Conservation (phyloP, 352 stramenopile species). For the Pythium angustatum region DNA sequence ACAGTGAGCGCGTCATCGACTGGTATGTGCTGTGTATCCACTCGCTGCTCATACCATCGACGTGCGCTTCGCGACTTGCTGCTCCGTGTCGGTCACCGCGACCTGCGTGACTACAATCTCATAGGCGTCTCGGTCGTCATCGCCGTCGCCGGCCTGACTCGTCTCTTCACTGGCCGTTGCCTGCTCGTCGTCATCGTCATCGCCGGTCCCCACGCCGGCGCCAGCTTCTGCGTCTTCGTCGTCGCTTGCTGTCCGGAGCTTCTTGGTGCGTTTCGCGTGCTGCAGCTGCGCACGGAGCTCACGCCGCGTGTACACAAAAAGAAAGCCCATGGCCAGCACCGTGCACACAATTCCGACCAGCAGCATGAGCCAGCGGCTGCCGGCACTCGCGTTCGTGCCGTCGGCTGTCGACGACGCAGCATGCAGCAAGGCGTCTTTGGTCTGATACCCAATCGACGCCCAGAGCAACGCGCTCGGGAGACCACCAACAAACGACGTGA, state of each 20-base stretch:
- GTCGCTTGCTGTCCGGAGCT: not conserved
- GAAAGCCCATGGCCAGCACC: slow-evolving; percentile 29
- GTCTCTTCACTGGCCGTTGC: slow-evolving; percentile 19
- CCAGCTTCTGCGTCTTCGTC: not conserved
- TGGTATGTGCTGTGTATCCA: not conserved
- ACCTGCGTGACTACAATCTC: slow-evolving; percentile 26
- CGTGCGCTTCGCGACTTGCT: slow-evolving; percentile 24
- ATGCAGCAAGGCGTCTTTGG: slow-evolving; percentile 42
- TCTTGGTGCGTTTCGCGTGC: slow-evolving; percentile 7
- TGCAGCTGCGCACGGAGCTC: slow-evolving; percentile 27
- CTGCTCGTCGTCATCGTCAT: not conserved
- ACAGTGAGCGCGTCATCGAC: not conserved
- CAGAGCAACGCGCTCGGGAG: slow-evolving; percentile 60
- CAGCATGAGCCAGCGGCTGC: slow-evolving; percentile 29
- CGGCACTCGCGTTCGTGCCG: not conserved
- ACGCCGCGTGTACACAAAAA: slow-evolving; percentile 31
- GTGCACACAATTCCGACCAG: slow-evolving; percentile 24
- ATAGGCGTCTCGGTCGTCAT: not conserved
- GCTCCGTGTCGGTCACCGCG: slow-evolving; percentile 14
- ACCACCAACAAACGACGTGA: slow-evolving; percentile 57
- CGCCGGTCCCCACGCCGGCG: not conserved
- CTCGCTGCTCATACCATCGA: slow-evolving; percentile 24
- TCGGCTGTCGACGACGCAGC: not conserved
- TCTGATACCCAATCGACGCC: slow-evolving; percentile 65
- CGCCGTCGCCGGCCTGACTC: slow-evolving; percentile 1